Evolutionary conservation across 2,329 filamentous ascomycete genomes (phyloP).

Genomic region (Daldinia sp.): DNA sequence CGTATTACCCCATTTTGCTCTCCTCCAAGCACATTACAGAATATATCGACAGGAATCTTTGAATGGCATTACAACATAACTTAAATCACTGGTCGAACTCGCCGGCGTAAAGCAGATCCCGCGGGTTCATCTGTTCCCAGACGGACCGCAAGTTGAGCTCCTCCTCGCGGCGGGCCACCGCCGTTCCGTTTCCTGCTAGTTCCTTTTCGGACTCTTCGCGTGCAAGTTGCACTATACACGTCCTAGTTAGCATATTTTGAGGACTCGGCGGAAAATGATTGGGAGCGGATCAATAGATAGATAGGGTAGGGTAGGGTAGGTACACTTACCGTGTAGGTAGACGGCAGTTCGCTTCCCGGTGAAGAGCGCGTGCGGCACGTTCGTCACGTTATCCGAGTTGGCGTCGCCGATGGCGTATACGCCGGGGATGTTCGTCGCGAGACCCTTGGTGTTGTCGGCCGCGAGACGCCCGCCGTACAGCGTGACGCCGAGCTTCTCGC

Average conservation of each 20-base stretch:
- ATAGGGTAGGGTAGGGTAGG: too few species aligned
- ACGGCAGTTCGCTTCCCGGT: constrained; percentile 70
- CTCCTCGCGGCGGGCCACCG: constrained; percentile 49
- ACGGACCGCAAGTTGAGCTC: constrained; percentile 56
- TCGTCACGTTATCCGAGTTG: constrained; percentile 70
- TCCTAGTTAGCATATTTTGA: neutral
- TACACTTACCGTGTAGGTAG: constrained; percentile 65
- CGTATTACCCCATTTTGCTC: constrained; percentile 1
- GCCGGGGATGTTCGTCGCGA: constrained; percentile 64
- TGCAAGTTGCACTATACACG: constrained; percentile 55
- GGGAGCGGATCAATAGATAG: neutral
- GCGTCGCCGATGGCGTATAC: constrained; percentile 71
- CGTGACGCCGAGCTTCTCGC: constrained; percentile 60
- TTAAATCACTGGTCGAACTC: constrained; percentile 52
- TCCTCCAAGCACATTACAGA: neutral
- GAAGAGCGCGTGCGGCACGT: constrained; percentile 71
- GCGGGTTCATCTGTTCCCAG: constrained; percentile 61
- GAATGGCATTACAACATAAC: neutral
- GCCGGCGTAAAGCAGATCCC: constrained; percentile 61
- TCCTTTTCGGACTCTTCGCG: constrained; percentile 55
- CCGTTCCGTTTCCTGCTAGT: constrained; percentile 50
- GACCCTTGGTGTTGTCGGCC: constrained; percentile 56
- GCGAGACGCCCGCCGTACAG: constrained; percentile 60
- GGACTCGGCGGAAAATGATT: neutral
- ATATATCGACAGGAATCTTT: neutral